Percentiles rank a stretch among this genome's conserved stretches.
phyloP scores from a whole-genome alignment of 2,329 filamentous ascomycete genomes.

The Talaromyces rugulosus region DNA sequence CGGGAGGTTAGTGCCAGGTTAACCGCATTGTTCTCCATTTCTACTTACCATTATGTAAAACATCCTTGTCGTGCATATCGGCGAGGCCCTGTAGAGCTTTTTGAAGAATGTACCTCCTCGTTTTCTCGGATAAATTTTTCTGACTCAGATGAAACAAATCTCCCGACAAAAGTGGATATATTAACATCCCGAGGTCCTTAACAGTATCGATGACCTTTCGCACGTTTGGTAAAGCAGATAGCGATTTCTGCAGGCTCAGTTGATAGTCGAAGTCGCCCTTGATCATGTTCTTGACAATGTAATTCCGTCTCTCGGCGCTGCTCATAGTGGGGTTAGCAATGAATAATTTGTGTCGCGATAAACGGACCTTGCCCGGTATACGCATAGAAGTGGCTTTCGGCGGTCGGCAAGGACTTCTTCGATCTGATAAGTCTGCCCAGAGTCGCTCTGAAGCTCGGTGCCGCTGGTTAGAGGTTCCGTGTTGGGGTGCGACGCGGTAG shows the following conservation, averaged over 20 bases:
- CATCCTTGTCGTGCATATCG: slow-evolving; percentile 29
- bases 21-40: background rate
- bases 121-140: background rate
- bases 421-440: slow-evolving; percentile 12
- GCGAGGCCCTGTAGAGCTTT: slow-evolving; percentile 23
- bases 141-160: slow-evolving; percentile 17
- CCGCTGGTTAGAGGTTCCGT: slow-evolving; percentile 10
- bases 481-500: background rate
- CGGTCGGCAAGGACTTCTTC: slow-evolving; percentile 11
- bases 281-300: slow-evolving; percentile 21
- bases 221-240: slow-evolving; percentile 23
- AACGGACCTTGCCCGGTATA: too few relatives aligned
- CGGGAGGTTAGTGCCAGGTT: slow-evolving; percentile 9
- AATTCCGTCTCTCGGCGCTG: background rate
- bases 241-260: slow-evolving; percentile 20
- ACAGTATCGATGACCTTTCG: slow-evolving; percentile 23
- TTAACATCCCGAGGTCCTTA: slow-evolving; percentile 16
- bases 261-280: slow-evolving; percentile 29
- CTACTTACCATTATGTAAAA: slow-evolving; percentile 29
- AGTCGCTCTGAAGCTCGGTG: slow-evolving; percentile 14
- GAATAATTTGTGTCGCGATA: too few relatives aligned
- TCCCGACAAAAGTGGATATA: slow-evolving; percentile 18
- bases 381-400: background rate
- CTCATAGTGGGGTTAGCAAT: too few relatives aligned
- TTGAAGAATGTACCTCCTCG: slow-evolving; percentile 16